Evolutionary conservation across 2,329 filamentous ascomycete genomes (phyloP).

Genomic region (Cercospora sp.): DNA sequence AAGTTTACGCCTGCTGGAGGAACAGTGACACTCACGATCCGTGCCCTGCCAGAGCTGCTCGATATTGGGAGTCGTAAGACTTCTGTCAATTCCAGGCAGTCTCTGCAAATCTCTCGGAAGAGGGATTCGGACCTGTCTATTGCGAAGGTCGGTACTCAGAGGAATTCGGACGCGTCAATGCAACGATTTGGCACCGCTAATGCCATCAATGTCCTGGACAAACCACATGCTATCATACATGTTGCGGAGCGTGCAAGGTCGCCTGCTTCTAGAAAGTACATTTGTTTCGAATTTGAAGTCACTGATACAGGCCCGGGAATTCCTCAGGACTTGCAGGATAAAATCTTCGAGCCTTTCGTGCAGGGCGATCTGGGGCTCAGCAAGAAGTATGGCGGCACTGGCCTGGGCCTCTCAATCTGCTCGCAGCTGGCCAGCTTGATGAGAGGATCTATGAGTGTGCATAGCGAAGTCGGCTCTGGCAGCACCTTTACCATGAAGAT

Average conservation of each 20-base stretch:
- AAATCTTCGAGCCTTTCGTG: constrained; percentile 91
- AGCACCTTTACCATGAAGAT: constrained; percentile 82
- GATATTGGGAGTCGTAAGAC: constrained; percentile 47
- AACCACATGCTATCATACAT: constrained; percentile 32
- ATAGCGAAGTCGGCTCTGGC: constrained; percentile 70
- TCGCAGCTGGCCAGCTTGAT: constrained; percentile 81
- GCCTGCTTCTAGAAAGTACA: constrained; percentile 62
- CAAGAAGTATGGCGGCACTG: constrained; percentile 87
- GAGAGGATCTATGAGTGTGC: constrained; percentile 72
- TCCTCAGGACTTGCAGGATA: constrained; percentile 70
- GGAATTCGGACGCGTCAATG: constrained; percentile 12
- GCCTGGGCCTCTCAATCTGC: constrained; percentile 84
- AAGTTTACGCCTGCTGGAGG: constrained; percentile 84
- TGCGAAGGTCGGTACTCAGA: constrained; percentile 5
- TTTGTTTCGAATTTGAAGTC: constrained; percentile 83
- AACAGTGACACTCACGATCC: constrained; percentile 72
- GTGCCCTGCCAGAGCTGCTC: constrained; percentile 64
- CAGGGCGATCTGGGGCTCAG: constrained; percentile 87
- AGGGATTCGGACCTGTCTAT: constrained; percentile 19
- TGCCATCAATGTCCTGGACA: constrained; percentile 47
- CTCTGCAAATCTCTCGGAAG: neutral
- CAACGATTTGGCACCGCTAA: constrained; percentile 42
- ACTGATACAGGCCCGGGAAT: constrained; percentile 88
- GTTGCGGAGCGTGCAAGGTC: constrained; percentile 34
- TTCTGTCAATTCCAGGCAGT: constrained; percentile 37